Conservation (phyloP, 768 basidiomycete genomes). For the Phaeotremella skinneri region DNA sequence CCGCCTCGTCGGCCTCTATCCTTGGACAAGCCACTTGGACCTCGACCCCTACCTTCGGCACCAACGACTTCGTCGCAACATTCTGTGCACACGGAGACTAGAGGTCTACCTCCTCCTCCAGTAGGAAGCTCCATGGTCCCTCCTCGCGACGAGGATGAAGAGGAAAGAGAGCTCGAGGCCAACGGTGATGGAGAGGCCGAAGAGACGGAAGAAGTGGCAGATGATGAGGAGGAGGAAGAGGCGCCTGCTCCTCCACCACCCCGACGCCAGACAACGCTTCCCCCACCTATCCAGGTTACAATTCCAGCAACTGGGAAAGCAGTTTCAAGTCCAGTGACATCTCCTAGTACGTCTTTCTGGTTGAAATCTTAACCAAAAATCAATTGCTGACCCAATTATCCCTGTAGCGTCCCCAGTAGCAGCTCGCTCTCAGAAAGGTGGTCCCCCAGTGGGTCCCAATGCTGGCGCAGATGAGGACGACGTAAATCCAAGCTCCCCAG, state of each 20-base stretch:
- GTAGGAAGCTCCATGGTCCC: constrained; percentile 24
- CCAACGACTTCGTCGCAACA: not conserved
- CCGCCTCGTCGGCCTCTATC: constrained; percentile 19
- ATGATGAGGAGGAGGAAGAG: constrained; percentile 19
- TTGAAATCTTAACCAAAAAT: not conserved
- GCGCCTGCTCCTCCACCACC: constrained; percentile 16
- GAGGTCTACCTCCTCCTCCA: constrained; percentile 28
- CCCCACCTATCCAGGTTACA: constrained; percentile 13
- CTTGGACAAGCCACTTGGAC: constrained; percentile 21
- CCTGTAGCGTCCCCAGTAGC: constrained; percentile 2
- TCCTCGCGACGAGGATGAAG: constrained; percentile 32
- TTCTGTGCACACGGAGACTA: not conserved
- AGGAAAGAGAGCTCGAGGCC: constrained; percentile 21
- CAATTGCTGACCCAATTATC: not conserved
- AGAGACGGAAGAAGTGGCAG: constrained; percentile 15
- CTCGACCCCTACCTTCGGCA: constrained; percentile 29
- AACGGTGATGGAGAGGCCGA: constrained; percentile 20
- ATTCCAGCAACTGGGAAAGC: not conserved
- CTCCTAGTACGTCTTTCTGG: constrained; percentile 10
- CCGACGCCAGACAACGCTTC: constrained; percentile 14
- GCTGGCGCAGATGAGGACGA: constrained; percentile 10
- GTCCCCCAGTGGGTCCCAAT: constrained; percentile 2
- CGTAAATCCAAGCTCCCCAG: constrained; percentile 8
- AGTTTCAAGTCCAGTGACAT: constrained; percentile 1
- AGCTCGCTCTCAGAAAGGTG: constrained; percentile 2